Evolutionary conservation across 257 asterid genomes (phyloP).

Genomic region (Agastache rugosa): DNA sequence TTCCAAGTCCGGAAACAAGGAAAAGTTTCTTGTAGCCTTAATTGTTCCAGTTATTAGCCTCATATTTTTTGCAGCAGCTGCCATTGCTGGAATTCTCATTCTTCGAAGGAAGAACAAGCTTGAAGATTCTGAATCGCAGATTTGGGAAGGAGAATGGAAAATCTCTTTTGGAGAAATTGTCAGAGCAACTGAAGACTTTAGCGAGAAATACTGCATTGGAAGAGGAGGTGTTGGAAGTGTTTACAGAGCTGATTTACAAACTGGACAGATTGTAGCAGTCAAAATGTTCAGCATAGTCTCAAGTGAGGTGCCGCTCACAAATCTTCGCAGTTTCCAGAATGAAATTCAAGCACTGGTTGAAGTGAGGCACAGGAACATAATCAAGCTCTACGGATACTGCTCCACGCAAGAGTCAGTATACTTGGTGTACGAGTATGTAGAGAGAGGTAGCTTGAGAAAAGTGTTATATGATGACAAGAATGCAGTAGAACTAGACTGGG

Average conservation of each 20-base stretch:
- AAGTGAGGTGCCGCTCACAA: conserved; percentile 50
- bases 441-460: conserved; percentile 76
- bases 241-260: conserved; percentile 64
- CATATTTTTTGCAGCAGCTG: conserved; percentile 38
- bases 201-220: conserved; percentile 72
- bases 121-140: conserved; percentile 51
- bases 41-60: conserved; percentile 26
- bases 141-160: conserved; percentile 81
- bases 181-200: conserved; percentile 71
- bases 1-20: conserved; percentile 36
- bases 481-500: conserved; percentile 67
- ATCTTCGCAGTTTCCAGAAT: conserved; percentile 67
- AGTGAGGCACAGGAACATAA: too few species aligned
- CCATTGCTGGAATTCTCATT: conserved; percentile 21
- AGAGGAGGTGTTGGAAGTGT: conserved; percentile 86
- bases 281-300: conserved; percentile 66
- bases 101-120: conserved; percentile 40
- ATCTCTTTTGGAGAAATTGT: conserved; percentile 69
- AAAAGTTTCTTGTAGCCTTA: too few species aligned
- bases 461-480: conserved; percentile 52
- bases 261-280: conserved; percentile 76
- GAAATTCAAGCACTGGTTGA: too few species aligned
- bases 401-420: conserved; percentile 71
- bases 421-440: conserved; percentile 84
- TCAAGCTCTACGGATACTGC: conserved; percentile 82